Evolutionary conservation across 441 rosid species (phyloP), one percentile per base, ranked within the genome.

Genomic region (Omphalea diandra): DNA sequence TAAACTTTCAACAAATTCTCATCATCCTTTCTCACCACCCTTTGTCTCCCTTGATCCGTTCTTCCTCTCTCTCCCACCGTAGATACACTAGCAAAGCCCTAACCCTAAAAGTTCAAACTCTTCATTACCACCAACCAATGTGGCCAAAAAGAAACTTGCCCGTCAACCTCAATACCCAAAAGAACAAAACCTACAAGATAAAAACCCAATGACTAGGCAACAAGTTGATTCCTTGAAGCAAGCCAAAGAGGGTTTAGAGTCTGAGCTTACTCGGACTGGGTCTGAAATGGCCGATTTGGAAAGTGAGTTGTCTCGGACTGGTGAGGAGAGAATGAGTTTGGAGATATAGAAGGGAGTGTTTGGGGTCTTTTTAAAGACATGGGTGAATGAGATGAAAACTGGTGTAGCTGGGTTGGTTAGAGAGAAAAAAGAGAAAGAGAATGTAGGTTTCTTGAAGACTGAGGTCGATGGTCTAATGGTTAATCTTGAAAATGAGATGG

Each of bases 121-220:
- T n/a, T 66, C 64, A 9, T 72, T 74, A 70, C 72, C 75, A 55
- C 64, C 73, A n/a, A 22, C n/a, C 14, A 18, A 57, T 22, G 88
- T 86, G 93, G 84, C 91, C 67, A 86, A 79, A 70, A 88, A 83
- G 86, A 91, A 89, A 73, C 29, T 53, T 35, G 38, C 74, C 80
- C 79, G 68, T 63, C 76, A 77, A 33, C 20, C 78, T 36, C 50
- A 81, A 3, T 77, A 41, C 2, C 24, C 63, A 58, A 53, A 36
- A 29, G 40, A 76, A 56, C 56, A 79, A 32, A 76, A 49, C 72
- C 74, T 69, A 63, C 73, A 50, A 17, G 60, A 50, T 15, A 49
- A 40, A 49, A 38, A 17, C 14, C 69, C 53, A 69, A 44, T n/a
- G n/a, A 54, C 44, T 67, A 75, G 93, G 31, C 82, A 81, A n/a